phyloP scores from a whole-genome alignment of 768 basidiomycete genomes.

The Hortiboletus flavorubellus region DNA sequence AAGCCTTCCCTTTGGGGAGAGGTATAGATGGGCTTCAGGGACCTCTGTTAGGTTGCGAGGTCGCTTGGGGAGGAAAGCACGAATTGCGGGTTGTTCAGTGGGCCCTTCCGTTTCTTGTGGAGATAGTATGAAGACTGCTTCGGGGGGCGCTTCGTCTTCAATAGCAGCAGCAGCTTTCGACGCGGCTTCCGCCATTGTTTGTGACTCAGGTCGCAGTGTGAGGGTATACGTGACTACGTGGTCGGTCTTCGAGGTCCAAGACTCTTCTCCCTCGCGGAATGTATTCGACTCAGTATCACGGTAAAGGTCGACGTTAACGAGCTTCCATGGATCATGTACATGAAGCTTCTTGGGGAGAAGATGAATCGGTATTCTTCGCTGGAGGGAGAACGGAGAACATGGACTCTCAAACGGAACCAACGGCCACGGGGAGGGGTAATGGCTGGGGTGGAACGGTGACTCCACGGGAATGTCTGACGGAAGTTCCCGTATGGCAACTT shows the following conservation, averaged over 20 bases:
- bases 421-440: conserved; percentile 42
- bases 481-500: background rate
- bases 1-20: conserved; percentile 34
- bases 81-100: conserved; percentile 28
- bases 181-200: conserved; percentile 1
- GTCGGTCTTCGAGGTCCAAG: conserved; percentile 31
- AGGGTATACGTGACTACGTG: conserved; percentile 30
- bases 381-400: conserved; percentile 22
- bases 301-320: conserved; percentile 11
- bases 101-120: conserved; percentile 22
- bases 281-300: background rate
- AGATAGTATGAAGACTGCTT: conserved; percentile 14
- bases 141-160: conserved; percentile 4
- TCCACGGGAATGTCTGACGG: background rate
- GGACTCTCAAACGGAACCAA: conserved; percentile 35
- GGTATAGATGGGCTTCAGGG: conserved; percentile 47
- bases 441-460: conserved; percentile 28
- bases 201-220: conserved; percentile 9
- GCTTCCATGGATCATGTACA: conserved; percentile 42
- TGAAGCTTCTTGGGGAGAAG: conserved; percentile 40
- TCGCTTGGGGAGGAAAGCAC: conserved; percentile 23
- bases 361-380: conserved; percentile 31
- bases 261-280: background rate
- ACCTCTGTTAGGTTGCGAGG: conserved; percentile 23
- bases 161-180: conserved; percentile 5